A percentile compares a stretch with the other conserved stretches of the same genome.
Conservation (phyloP, 495 filamentous ascomycete species). For the Neurospora sp. region DNA sequence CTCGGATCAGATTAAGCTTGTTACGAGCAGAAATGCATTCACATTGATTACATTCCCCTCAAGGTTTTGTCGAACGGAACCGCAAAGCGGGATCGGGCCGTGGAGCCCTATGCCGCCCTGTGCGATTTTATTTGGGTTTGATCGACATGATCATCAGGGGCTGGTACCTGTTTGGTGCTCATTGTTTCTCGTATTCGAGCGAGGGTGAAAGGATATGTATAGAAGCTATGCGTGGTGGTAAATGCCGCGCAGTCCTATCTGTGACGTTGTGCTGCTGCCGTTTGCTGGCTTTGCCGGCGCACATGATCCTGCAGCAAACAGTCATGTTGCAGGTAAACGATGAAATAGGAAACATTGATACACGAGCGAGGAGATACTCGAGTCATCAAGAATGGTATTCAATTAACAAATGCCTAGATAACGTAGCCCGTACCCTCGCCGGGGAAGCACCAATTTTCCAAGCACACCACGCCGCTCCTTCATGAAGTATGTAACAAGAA, state of each 20-base stretch:
- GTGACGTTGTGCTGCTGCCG: neutral
- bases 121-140: neutral
- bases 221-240: neutral
- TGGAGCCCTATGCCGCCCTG: neutral
- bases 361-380: neutral
- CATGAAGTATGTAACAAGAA: neutral
- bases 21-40: neutral
- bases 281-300: neutral
- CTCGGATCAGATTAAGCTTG: neutral
- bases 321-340: neutral
- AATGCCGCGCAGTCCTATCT: neutral
- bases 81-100: neutral
- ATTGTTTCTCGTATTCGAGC: neutral
- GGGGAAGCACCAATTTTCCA: neutral
- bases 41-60: neutral
- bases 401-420: constrained; percentile 1
- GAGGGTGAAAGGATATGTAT: neutral
- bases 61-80: neutral
- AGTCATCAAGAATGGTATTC: neutral
- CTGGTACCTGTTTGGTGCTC: neutral
- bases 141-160: neutral
- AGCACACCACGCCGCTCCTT: neutral
- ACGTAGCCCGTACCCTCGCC: neutral
- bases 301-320: neutral
- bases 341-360: neutral